Percentiles rank a stretch among this genome's conserved stretches.
These are phyloP conservation scores for Cichorium intybus DNA, from an alignment of 140 eudicot genomes.

Conservation along the genomic window DNA sequence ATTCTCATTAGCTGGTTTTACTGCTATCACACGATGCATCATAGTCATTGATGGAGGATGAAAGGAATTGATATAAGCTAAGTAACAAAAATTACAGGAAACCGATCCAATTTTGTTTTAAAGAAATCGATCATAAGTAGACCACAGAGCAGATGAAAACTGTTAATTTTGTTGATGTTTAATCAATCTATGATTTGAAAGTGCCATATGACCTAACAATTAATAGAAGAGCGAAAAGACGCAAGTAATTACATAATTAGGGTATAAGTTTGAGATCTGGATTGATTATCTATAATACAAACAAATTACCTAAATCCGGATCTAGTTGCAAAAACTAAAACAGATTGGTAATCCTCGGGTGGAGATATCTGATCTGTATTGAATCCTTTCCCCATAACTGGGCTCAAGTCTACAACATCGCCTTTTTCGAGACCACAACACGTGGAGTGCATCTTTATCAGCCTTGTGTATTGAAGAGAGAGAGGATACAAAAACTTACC, in stretches of 20 bases:
- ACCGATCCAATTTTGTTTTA: too few relatives aligned
- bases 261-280: background rate
- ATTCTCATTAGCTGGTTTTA: too few relatives aligned
- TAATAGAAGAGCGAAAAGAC: too few relatives aligned
- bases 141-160: conserved; percentile 3
- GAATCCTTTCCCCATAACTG: conserved; percentile 80
- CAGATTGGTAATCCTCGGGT: conserved; percentile 55
- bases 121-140: too few relatives aligned
- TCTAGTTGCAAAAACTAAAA: conserved; percentile 84
- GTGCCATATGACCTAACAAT: background rate
- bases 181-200: background rate
- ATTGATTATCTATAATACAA: background rate
- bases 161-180: background rate
- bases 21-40: too few relatives aligned
- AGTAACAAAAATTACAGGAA: too few relatives aligned
- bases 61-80: too few relatives aligned
- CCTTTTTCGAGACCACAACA: conserved; percentile 70
- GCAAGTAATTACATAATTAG: too few relatives aligned
- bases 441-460: too few relatives aligned
- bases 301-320: conserved; percentile 74
- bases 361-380: conserved; percentile 50
- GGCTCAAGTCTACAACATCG: conserved; percentile 70
- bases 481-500: too few relatives aligned
- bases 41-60: too few relatives aligned
- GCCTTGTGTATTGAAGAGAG: too few relatives aligned